Percentiles rank a stretch among this genome's conserved stretches.
Evolutionary conservation across 2,329 filamentous ascomycete genomes (phyloP).

Genomic region (Claviceps paspali): DNA sequence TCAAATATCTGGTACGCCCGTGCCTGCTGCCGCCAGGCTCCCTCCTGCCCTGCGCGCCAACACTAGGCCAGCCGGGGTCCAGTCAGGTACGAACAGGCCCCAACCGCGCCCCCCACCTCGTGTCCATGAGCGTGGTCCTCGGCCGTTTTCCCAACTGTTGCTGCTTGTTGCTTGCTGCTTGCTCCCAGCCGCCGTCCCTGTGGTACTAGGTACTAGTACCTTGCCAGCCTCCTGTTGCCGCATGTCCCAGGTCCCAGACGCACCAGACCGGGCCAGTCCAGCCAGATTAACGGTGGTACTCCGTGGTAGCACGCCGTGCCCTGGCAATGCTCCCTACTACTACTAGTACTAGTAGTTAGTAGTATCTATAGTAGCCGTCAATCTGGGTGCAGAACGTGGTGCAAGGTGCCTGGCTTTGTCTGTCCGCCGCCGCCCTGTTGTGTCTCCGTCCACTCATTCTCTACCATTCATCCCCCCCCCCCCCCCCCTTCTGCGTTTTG

Average conservation of each 20-base stretch:
- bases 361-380: too few species aligned
- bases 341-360: too few species aligned
- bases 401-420: constrained; percentile 3
- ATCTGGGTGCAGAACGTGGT: neutral
- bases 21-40: neutral
- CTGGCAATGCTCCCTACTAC: neutral
- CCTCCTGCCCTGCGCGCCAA: neutral
- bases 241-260: neutral
- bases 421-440: constrained; percentile 13
- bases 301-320: neutral
- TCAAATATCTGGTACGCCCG: neutral
- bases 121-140: neutral
- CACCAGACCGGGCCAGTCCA: neutral
- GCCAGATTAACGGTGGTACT: neutral
- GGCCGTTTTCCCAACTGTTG: neutral
- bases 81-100: constrained; percentile 2
- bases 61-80: neutral
- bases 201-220: neutral
- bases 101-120: neutral
- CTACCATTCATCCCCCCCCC: constrained; percentile 16
- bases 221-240: neutral
- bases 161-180: too few species aligned
- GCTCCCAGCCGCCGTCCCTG: neutral
- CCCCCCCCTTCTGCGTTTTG: constrained; percentile 3
- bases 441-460: constrained; percentile 15